Conservation (phyloP, 345 rosid species). For the Sisymbrium irio region DNA sequence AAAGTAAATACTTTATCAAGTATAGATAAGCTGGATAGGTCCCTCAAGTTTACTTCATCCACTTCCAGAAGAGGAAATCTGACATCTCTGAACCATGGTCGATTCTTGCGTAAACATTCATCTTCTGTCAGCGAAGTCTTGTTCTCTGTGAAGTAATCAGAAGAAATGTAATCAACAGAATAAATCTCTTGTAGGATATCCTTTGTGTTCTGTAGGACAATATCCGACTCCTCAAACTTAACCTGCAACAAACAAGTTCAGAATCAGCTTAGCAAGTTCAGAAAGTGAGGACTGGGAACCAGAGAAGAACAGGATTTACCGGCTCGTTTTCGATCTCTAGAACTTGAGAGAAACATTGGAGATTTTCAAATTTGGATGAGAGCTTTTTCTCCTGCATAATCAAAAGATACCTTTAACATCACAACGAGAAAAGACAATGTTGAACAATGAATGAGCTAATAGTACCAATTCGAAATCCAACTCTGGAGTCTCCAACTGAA, state of each 20-base stretch:
- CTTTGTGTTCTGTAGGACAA: slow-evolving; percentile 27
- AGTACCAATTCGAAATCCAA: slow-evolving; percentile 51
- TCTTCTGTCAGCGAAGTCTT: slow-evolving; percentile 38
- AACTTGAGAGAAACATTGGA: slow-evolving; percentile 42
- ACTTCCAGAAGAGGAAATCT: slow-evolving; percentile 69
- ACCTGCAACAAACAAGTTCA: slow-evolving; percentile 40
- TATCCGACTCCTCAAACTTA: slow-evolving; percentile 26
- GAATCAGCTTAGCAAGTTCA: neutral
- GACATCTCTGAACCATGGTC: slow-evolving; percentile 29
- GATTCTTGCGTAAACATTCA: slow-evolving; percentile 42
- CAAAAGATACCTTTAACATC: neutral
- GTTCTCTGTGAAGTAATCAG: slow-evolving; percentile 44
- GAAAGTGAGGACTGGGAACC: no score
- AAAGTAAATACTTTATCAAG: slow-evolving; percentile 51
- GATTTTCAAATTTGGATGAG: slow-evolving; percentile 35
- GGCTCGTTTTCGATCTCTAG: slow-evolving; percentile 38
- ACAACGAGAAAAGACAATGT: neutral
- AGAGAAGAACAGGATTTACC: slow-evolving; percentile 34
- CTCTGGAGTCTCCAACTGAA: slow-evolving; percentile 68
- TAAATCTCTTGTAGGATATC: slow-evolving; percentile 51
- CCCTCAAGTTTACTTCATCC: slow-evolving; percentile 53
- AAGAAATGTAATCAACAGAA: slow-evolving; percentile 48
- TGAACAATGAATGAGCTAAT: slow-evolving; percentile 13
- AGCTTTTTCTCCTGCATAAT: slow-evolving; percentile 43
- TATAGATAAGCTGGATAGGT: slow-evolving; percentile 34